A percentile compares a stretch with the other conserved stretches of the same genome.
Conservation (phyloP, 2,329 filamentous ascomycete species). For the Aschersonia sp. region DNA sequence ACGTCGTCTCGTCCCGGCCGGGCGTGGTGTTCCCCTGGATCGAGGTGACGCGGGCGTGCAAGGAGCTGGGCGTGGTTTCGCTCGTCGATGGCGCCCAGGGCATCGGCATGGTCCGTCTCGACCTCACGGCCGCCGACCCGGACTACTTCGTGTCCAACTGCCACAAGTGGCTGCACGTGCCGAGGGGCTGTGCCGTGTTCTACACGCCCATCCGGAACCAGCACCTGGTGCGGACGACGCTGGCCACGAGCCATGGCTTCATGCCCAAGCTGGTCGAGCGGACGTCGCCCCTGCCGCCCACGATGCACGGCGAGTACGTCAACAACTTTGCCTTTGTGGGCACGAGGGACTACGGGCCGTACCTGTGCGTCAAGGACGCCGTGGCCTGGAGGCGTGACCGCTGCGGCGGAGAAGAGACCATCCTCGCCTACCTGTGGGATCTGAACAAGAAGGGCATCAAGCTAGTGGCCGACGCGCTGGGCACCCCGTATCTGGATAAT, state of each 20-base stretch:
- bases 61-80: slow-evolving; percentile 52
- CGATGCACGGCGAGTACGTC: slow-evolving; percentile 44
- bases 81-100: slow-evolving; percentile 77
- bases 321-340: slow-evolving; percentile 63
- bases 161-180: slow-evolving; percentile 81
- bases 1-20: slow-evolving; percentile 66
- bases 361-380: slow-evolving; percentile 56
- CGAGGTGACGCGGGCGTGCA: slow-evolving; percentile 47
- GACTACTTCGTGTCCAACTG: slow-evolving; percentile 84
- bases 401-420: slow-evolving; percentile 59
- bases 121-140: slow-evolving; percentile 51
- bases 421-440: slow-evolving; percentile 46
- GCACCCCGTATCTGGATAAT: slow-evolving; percentile 62
- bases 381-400: slow-evolving; percentile 54
- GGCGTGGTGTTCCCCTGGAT: slow-evolving; percentile 73
- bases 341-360: slow-evolving; percentile 60
- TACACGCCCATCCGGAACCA: slow-evolving; percentile 71
- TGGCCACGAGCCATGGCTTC: slow-evolving; percentile 76
- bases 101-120: slow-evolving; percentile 61
- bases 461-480: slow-evolving; percentile 44
- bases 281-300: slow-evolving; percentile 26
- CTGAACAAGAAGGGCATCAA: slow-evolving; percentile 52
- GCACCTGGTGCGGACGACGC: slow-evolving; percentile 52
- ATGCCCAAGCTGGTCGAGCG: slow-evolving; percentile 24
- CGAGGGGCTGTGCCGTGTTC: slow-evolving; percentile 67